phyloP scores from a whole-genome alignment of 1,284 basidiomycete genomes.

The Lentinula novae-zelandiae region DNA sequence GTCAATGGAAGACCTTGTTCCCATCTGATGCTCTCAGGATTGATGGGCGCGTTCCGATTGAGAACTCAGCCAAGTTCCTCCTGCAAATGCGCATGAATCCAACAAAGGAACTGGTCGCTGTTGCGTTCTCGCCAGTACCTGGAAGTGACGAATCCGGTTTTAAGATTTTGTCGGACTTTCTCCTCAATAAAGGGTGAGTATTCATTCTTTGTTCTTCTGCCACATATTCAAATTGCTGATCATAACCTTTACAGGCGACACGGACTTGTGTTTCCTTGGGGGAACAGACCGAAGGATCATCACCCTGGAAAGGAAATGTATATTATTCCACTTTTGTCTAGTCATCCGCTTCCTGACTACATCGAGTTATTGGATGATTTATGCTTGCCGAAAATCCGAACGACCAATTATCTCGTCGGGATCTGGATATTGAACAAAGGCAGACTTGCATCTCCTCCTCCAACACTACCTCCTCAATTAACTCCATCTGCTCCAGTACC shows the following conservation, averaged over 20 bases:
- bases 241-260: constrained; percentile 60
- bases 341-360: constrained; percentile 76
- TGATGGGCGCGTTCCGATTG: constrained; percentile 77
- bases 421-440: constrained; percentile 82
- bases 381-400: constrained; percentile 60
- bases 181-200: constrained; percentile 73
- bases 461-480: constrained; percentile 12
- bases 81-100: constrained; percentile 72
- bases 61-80: constrained; percentile 73
- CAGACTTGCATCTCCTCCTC: constrained; percentile 48
- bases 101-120: constrained; percentile 76
- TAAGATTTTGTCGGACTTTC: constrained; percentile 62
- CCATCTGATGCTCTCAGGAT: constrained; percentile 64
- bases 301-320: constrained; percentile 86
- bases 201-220: constrained; percentile 3
- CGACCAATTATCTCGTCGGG: constrained; percentile 68
- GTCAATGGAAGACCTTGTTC: constrained; percentile 70
- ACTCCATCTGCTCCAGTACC: constrained; percentile 16
- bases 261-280: constrained; percentile 85
- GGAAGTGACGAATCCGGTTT: constrained; percentile 47
- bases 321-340: constrained; percentile 74
- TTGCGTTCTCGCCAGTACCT: constrained; percentile 58
- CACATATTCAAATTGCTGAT: constrained; percentile 14
- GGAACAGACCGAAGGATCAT: constrained; percentile 63
- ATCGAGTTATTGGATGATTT: constrained; percentile 84